Base-by-base conservation (phyloP, 805 yeast species). In the Metschnikowia continentalis region DNA sequence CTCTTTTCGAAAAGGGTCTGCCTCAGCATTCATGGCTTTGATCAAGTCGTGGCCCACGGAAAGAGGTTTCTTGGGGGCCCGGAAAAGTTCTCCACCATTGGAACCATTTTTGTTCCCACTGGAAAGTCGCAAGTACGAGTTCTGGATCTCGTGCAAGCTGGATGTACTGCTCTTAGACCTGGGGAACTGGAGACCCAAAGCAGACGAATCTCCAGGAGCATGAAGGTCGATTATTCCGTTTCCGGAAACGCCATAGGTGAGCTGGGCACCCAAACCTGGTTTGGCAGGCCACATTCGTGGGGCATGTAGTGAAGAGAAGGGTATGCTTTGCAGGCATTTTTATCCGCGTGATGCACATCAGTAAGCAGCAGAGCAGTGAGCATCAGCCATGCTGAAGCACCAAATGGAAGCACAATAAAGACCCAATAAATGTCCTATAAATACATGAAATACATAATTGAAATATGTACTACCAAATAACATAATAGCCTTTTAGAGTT, bases 191-290 rank as follows among this genome's bases (percentile, higher is more conserved):
- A 57, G 51, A 15, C 26, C 22, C 22, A 51, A 46, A 2, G 17
- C n/a, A 13, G 30, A 4, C 17, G 35, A 2, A 13, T n/a, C 17
- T n/a, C 32, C 33, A 6, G 17, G 26, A n/a, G 33, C 14, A 35
- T 26, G 19, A 1, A 7, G 19, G 13, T 38, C 41, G 19, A 52
- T 42, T 17, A 54, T 30, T 17, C 55, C 57, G 47, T 50, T 41
- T 14, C 61, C 61, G 11, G 19, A 36, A 30, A 57, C 51, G 20
- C 61, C 61, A 40, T 57, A 57, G 11, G 61, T 54, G 43, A 57
- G 54, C 49, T 54, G 61, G 38, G 54, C 42, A 39, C 61, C 61
- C 44, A 53, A 32, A 35, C 43, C 44, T 14, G 41, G 17, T 17
- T 54, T 51, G 23, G 51, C 50, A 39, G 61, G 61, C 59, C 59